phyloP scores from a whole-genome alignment of 495 filamentous ascomycete species.

The Aspergillus cavernicola region DNA sequence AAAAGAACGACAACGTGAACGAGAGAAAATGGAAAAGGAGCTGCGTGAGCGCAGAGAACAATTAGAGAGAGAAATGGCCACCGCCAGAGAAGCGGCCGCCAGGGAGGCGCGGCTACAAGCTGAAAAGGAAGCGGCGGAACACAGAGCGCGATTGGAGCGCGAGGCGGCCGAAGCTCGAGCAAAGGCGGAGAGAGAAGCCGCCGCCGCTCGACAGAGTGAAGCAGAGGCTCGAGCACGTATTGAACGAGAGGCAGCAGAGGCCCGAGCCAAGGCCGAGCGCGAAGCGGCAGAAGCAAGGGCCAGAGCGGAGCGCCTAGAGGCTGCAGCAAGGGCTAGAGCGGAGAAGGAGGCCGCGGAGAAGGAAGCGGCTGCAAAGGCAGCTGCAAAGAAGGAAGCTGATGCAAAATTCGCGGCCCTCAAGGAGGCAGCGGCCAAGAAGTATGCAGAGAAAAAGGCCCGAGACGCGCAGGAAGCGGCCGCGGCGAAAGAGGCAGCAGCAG shows the following conservation, averaged over 20 bases:
- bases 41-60: slow-evolving; percentile 46
- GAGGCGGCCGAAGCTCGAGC: slow-evolving; percentile 26
- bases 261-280: slow-evolving; percentile 32
- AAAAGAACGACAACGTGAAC: slow-evolving; percentile 43
- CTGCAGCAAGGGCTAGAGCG: slow-evolving; percentile 37
- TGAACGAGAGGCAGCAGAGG: slow-evolving; percentile 32
- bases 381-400: slow-evolving; percentile 45
- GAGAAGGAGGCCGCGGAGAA: slow-evolving; percentile 43
- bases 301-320: slow-evolving; percentile 36
- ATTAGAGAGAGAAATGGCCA: slow-evolving; percentile 45
- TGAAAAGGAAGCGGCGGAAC: slow-evolving; percentile 31
- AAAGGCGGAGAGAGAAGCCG: slow-evolving; percentile 28
- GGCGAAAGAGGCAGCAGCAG: slow-evolving; percentile 28
- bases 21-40: slow-evolving; percentile 51
- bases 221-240: slow-evolving; percentile 25
- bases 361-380: slow-evolving; percentile 42
- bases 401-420: slow-evolving; percentile 45
- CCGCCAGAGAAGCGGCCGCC: slow-evolving; percentile 43
- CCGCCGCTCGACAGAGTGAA: slow-evolving; percentile 22
- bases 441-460: slow-evolving; percentile 45
- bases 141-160: slow-evolving; percentile 22
- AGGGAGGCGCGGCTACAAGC: slow-evolving; percentile 42
- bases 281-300: slow-evolving; percentile 37
- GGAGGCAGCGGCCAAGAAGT: slow-evolving; percentile 43
- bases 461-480: slow-evolving; percentile 33